phyloP scores from a whole-genome alignment of 768 basidiomycete species.

The Mycena polygramma region DNA sequence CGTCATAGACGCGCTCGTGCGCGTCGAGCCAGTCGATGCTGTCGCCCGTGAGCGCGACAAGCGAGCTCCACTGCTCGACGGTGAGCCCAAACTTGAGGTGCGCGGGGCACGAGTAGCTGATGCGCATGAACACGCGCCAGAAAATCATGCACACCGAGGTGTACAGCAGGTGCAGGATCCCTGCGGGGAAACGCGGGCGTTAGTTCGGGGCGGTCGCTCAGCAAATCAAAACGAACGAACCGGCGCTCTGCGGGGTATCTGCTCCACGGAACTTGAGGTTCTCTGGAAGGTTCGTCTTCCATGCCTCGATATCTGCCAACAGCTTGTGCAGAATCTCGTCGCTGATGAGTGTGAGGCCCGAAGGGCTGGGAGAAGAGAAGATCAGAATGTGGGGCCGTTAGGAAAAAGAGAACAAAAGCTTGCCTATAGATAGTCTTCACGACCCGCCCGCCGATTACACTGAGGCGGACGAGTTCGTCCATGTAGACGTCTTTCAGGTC shows the following conservation, averaged over 20 bases:
- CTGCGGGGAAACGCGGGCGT: constrained; percentile 51
- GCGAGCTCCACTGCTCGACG: constrained; percentile 81
- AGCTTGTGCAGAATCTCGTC: constrained; percentile 82
- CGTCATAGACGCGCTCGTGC: constrained; percentile 86
- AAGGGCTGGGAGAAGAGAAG: constrained; percentile 66
- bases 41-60: constrained; percentile 81
- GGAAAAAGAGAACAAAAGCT: constrained; percentile 35
- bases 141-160: constrained; percentile 96
- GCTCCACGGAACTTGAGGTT: constrained; percentile 83
- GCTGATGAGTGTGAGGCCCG: constrained; percentile 87
- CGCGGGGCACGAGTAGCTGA: constrained; percentile 91
- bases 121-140: constrained; percentile 98
- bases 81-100: constrained; percentile 91
- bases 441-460: constrained; percentile 91
- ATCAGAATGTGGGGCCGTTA: constrained; percentile 24
- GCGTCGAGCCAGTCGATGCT: constrained; percentile 91
- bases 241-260: constrained; percentile 74
- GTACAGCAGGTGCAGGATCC: constrained; percentile 89
- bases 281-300: constrained; percentile 85
- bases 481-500: constrained; percentile 84
- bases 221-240: constrained; percentile 49
- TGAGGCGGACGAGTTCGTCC: constrained; percentile 92
- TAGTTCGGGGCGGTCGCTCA: constrained; percentile 1
- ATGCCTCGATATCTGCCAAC: constrained; percentile 75
- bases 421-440: constrained; percentile 95